Base-by-base conservation (phyloP, 2,329 filamentous ascomycete genomes). In the Xylaria sp. region DNA sequence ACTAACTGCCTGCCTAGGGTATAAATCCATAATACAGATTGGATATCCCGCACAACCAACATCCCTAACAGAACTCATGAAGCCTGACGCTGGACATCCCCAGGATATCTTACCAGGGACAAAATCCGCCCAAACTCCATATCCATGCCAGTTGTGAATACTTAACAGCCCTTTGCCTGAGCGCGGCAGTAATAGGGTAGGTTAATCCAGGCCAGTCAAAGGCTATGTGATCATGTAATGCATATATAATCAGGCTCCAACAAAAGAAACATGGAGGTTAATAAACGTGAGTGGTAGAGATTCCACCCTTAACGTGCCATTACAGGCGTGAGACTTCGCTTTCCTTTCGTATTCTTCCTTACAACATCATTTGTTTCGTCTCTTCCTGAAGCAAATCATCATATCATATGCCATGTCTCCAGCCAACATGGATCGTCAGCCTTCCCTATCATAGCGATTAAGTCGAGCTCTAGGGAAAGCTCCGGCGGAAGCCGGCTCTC, bases 11-110 rank as follows among this genome's bases (percentile, higher is more conserved):
- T 58, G 10, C 57, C 51, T 31, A 48, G 60, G 56, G 60, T 70
- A 70, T 70, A 62, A 50, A 52, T 31, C 64, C 59, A 59, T 50
- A 18, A 63, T 18, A 46, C 57, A 50, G 20, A 55, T 54, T 52
- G 50, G 28, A 15, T 50, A n/a, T 66, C 46, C 34, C 34, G 48
- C 51, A 18, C 48, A 54, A 10, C 46, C 41, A 37, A 52, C 15
- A 20, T 55, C 23, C 51, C 48, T n/a, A 23, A 37, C 13, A 23
- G 34, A 18, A 12, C 18, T 20, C 39, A 50, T 31, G 31, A 9
- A 34, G 57, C 37, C 13, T 39, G 23, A 62, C 25, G 2, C 31
- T 10, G 52, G 39, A 63, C 39, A 28, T 44, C 23, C 15, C 23
- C 56, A n/a, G 44, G 37, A 61, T 61, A 61, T 61, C 65, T 65